These are phyloP conservation scores for Pelargonium nanum DNA, from an alignment of 345 rosid species.

Conservation along the genomic window DNA sequence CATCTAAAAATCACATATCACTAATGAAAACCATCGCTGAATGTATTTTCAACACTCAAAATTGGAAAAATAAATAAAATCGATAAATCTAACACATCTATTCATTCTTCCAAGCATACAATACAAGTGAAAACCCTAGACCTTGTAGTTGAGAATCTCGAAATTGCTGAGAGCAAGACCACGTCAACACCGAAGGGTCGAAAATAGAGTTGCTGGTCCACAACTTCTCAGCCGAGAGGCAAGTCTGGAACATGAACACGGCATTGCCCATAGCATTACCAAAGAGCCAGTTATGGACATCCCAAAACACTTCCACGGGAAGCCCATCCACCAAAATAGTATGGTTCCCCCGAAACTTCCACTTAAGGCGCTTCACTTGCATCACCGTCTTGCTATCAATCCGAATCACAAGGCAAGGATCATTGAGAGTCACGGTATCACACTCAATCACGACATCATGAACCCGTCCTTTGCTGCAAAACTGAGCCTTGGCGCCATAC, in stretches of 20 bases:
- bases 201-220: constrained; percentile 52
- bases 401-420: constrained; percentile 61
- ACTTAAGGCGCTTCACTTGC: constrained; percentile 64
- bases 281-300: constrained; percentile 85
- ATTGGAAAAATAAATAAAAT: too few relatives aligned
- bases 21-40: too few relatives aligned
- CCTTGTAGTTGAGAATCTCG: constrained; percentile 50
- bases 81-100: constrained; percentile 13
- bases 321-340: constrained; percentile 67
- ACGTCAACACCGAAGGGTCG: constrained; percentile 30
- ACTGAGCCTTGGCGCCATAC: constrained; percentile 59
- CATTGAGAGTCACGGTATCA: constrained; percentile 36
- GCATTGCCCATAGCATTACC: constrained; percentile 63
- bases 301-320: constrained; percentile 82
- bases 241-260: constrained; percentile 87
- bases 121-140: constrained; percentile 65
- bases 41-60: too few relatives aligned
- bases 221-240: constrained; percentile 56
- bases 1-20: too few relatives aligned
- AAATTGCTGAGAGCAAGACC: constrained; percentile 59
- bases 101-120: constrained; percentile 93
- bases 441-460: constrained; percentile 71
- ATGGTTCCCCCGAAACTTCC: constrained; percentile 87
- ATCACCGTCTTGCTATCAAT: constrained; percentile 68
- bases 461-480: constrained; percentile 47